Evolutionary conservation across 2,329 filamentous ascomycete species (phyloP).

Genomic region (Penicillium sclerotiorum): DNA sequence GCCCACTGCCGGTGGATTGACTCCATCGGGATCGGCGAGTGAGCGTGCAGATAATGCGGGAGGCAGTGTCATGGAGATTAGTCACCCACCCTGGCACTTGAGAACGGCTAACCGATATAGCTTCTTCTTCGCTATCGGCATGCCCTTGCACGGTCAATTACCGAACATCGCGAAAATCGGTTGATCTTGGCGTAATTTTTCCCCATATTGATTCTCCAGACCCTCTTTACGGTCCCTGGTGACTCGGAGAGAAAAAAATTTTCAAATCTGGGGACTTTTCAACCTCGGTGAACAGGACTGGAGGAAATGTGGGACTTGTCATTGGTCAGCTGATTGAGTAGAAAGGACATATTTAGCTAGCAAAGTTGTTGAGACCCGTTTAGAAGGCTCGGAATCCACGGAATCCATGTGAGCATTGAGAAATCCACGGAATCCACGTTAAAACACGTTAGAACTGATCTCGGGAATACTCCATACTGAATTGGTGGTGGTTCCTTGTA

Average conservation of each 20-base stretch:
- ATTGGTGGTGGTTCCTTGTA: too few species aligned
- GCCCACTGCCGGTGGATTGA: conserved; percentile 5
- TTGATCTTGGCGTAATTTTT: conserved; percentile 5
- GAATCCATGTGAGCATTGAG: too few species aligned
- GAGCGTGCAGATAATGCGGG: conserved; percentile 4
- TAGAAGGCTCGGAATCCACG: too few species aligned
- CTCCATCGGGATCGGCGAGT: conserved; percentile 17
- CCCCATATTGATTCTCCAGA: neutral
- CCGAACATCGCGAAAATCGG: neutral
- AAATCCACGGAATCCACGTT: too few species aligned
- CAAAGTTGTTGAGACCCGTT: too few species aligned
- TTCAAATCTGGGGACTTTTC: neutral
- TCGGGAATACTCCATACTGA: too few species aligned
- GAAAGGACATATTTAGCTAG: neutral
- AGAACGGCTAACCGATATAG: conserved; percentile 21
- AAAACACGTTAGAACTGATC: too few species aligned
- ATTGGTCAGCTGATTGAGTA: neutral
- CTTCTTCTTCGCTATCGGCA: conserved; percentile 9
- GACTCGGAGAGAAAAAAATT: neutral
- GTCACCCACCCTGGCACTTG: conserved; percentile 21
- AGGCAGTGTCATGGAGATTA: conserved; percentile 9
- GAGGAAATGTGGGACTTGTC: neutral
- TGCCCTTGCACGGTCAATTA: conserved; percentile 3
- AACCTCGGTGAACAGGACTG: neutral
- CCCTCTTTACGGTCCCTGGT: neutral